phyloP scores from a whole-genome alignment of 352 stramenopile species.

The Phytophthora quininea region DNA sequence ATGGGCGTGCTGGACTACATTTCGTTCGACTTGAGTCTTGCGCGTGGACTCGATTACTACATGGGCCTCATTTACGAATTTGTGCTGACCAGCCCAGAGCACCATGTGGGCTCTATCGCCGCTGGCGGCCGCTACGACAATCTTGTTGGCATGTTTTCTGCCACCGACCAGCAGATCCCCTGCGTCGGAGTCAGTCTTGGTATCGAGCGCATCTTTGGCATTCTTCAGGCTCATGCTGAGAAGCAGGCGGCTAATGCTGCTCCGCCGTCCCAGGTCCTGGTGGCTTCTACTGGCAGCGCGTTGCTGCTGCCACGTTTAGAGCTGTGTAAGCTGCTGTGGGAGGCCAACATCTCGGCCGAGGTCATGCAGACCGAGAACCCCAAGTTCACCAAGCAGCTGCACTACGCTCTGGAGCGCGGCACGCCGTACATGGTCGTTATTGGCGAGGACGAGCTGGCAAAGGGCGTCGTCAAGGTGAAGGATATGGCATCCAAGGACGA shows the following conservation, averaged over 20 bases:
- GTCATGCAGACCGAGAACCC: constrained; percentile 96
- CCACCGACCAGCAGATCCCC: constrained; percentile 94
- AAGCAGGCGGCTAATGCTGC: constrained; percentile 41
- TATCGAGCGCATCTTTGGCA: constrained; percentile 99
- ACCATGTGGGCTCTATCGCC: constrained; percentile 97
- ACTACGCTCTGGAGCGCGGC: constrained; percentile 93
- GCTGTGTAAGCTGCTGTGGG: constrained; percentile 87
- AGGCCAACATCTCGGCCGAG: constrained; percentile 94
- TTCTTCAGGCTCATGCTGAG: constrained; percentile 95
- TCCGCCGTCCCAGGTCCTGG: constrained; percentile 90
- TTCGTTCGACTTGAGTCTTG: constrained; percentile 97
- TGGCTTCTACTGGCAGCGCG: constrained; percentile 89
- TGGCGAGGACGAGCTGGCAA: constrained; percentile 95
- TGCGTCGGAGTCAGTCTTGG: constrained; percentile 98
- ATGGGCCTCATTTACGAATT: constrained; percentile 99
- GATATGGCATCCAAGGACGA: constrained; percentile 95
- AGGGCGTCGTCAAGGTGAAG: constrained; percentile 96
- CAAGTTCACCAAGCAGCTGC: constrained; percentile 98
- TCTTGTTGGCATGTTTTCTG: constrained; percentile 98
- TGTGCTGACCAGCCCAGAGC: constrained; percentile 88
- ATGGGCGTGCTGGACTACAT: constrained; percentile 95
- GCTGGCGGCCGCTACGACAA: constrained; percentile 98
- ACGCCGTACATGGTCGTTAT: constrained; percentile 98
- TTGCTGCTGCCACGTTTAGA: constrained; percentile 69
- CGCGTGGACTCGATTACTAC: constrained; percentile 99